Base-by-base conservation (phyloP, 139 green algal genomes). In the Micromonas pusilla region DNA sequence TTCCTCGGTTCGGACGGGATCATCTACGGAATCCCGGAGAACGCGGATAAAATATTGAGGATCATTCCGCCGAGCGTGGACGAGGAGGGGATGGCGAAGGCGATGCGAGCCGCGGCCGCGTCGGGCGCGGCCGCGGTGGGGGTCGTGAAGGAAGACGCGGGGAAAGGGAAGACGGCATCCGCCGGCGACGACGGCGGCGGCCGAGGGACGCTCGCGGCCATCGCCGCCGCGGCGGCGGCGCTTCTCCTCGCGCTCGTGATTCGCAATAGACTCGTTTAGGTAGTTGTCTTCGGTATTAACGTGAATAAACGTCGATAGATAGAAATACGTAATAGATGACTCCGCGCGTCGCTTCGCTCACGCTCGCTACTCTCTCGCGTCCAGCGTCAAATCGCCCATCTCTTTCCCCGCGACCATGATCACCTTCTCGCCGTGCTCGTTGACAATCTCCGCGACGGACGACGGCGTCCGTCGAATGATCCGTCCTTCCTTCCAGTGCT, bases 1-100 rank as follows among this genome's bases (percentile, higher is more conserved):
- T 83, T 83, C 36, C 36, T 77, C 5, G 77, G 52, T 20, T 20
- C 52, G 20, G 32, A 57, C 34, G 77, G 77, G 5, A 52, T 45
- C 52, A 78, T 82, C 16, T 82, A 82, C 52, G 53, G 67, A 1
- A 78, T 82, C n/a, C 77, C 77, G 26, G 39, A 72, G 28, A 77
- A 76, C 33, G 77, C 77, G 9, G 54, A 68, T 21, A 37, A 66
- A 19, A 34, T 82, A 3, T 39, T 82, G 67, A 30, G 53, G n/a
- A 82, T 82, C 66, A 36, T 54, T 9, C 77, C 77, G 9, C 77
- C 67, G 26, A n/a, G n/a, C n/a, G 63, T 16, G 31, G 30, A 38
- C 4, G 52, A 66, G 52, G 72, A 79, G 52, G 72, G 67, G 72
- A 57, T 39, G n/a, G 45, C 45, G 45, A 57, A 16, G 45, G 45